Evolutionary conservation across 2,329 filamentous ascomycete species (phyloP).

Genomic region (Simplicillium sp.): DNA sequence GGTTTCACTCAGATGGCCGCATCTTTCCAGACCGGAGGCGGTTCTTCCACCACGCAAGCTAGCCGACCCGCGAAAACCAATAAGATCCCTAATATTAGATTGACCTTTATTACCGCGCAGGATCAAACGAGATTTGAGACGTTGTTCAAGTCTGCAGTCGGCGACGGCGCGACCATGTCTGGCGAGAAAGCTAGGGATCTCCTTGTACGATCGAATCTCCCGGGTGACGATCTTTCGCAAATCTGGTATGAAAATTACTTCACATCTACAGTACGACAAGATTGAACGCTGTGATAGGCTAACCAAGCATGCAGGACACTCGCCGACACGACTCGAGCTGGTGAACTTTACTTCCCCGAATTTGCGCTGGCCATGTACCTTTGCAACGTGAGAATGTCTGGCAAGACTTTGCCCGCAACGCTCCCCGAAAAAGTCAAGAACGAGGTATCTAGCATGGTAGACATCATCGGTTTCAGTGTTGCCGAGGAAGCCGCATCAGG

Average conservation of each 20-base stretch:
- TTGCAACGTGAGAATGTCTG: slow-evolving; percentile 86
- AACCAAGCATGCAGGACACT: slow-evolving; percentile 54
- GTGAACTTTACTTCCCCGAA: slow-evolving; percentile 92
- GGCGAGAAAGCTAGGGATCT: slow-evolving; percentile 89
- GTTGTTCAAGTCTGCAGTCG: slow-evolving; percentile 90
- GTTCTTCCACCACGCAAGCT: slow-evolving; percentile 32
- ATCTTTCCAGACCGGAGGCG: slow-evolving; percentile 48
- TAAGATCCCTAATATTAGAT: slow-evolving; percentile 85
- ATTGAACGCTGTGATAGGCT: slow-evolving; percentile 5
- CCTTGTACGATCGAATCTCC: slow-evolving; percentile 76
- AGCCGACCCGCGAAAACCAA: slow-evolving; percentile 43
- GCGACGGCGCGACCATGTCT: slow-evolving; percentile 75
- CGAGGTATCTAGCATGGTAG: slow-evolving; percentile 98
- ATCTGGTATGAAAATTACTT: slow-evolving; percentile 59
- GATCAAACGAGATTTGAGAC: slow-evolving; percentile 98
- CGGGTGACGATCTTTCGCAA: slow-evolving; percentile 79
- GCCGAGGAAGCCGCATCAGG: slow-evolving; percentile 55
- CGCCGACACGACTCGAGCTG: slow-evolving; percentile 91
- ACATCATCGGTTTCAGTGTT: slow-evolving; percentile 94
- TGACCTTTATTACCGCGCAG: slow-evolving; percentile 91
- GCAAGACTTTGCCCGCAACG: slow-evolving; percentile 64
- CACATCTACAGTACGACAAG: neutral
- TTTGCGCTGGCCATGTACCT: slow-evolving; percentile 98
- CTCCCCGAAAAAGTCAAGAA: slow-evolving; percentile 87
- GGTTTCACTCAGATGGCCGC: slow-evolving; percentile 59